Conservation (phyloP, 192 early-diverging fungal species). For the Backusella tuberculispora region DNA sequence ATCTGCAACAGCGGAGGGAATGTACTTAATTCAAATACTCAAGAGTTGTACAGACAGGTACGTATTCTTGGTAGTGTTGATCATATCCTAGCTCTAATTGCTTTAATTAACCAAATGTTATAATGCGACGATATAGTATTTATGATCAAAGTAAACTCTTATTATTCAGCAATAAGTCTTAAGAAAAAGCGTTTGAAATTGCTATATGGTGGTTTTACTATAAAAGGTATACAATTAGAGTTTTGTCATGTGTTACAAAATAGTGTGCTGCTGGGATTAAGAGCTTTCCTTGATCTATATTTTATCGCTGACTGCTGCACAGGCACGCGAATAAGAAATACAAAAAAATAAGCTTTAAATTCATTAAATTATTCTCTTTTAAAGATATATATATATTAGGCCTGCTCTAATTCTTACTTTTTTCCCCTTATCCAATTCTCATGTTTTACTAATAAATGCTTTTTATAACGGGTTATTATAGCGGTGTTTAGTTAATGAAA, state of each 20-base stretch:
- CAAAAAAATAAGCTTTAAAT: conserved; percentile 7
- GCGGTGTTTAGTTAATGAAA: background rate
- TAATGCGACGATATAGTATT: background rate
- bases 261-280: background rate
- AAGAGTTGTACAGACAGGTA: background rate
- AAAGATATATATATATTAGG: background rate
- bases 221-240: background rate
- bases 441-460: background rate
- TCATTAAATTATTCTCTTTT: conserved; percentile 10
- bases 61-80: background rate
- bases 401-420: background rate
- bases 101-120: background rate
- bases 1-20: conserved; percentile 14
- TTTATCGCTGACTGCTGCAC: background rate
- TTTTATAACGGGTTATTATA: background rate
- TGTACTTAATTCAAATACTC: background rate
- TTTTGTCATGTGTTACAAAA: conserved; percentile 16
- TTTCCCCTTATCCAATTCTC: background rate
- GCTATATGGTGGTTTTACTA: background rate
- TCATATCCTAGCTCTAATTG: background rate
- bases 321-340: conserved; percentile 9
- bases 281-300: background rate
- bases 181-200: background rate
- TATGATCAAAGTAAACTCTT: background rate
- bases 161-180: background rate